A percentile compares a stretch with the other conserved stretches of the same genome.
Evolutionary conservation across 2,329 filamentous ascomycete species (phyloP).

Genomic region (Hirsutella minnesotensis): DNA sequence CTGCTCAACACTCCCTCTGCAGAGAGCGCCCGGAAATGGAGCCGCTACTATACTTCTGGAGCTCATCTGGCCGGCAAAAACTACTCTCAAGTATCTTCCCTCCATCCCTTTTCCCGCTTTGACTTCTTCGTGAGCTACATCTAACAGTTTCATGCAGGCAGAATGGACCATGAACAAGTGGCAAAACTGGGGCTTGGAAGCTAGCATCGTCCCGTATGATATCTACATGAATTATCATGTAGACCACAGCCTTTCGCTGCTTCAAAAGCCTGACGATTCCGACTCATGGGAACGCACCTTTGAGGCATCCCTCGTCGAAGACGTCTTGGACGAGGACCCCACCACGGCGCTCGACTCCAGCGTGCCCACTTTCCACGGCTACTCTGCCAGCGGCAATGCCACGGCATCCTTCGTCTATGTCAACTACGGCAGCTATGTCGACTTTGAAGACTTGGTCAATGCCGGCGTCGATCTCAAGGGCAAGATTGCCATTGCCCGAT

Average conservation of each 20-base stretch:
- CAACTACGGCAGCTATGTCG: constrained; percentile 79
- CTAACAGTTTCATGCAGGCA: constrained; percentile 33
- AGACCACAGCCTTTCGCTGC: constrained; percentile 55
- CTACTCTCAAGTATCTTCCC: constrained; percentile 47
- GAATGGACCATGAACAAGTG: constrained; percentile 65
- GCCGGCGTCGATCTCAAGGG: constrained; percentile 67
- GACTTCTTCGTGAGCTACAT: too few relatives aligned
- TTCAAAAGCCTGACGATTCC: constrained; percentile 31
- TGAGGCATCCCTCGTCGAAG: constrained; percentile 72
- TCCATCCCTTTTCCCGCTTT: too few relatives aligned
- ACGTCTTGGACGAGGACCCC: constrained; percentile 70
- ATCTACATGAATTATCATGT: constrained; percentile 69
- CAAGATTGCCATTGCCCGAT: constrained; percentile 79
- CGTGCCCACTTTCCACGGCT: constrained; percentile 88
- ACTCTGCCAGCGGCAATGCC: constrained; percentile 85
- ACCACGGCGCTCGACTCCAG: constrained; percentile 61
- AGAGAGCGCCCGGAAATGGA: constrained; percentile 56
- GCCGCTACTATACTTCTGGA: constrained; percentile 64
- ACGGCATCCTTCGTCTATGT: constrained; percentile 79
- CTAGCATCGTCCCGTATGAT: constrained; percentile 58
- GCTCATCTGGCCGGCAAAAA: constrained; percentile 70
- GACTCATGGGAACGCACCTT: constrained; percentile 52
- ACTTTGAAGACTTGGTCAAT: constrained; percentile 70
- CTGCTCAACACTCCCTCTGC: constrained; percentile 46
- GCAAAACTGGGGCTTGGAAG: constrained; percentile 57